Evolutionary conservation across 2,329 filamentous ascomycete genomes (phyloP).

Genomic region (Clarireedia hainanense): DNA sequence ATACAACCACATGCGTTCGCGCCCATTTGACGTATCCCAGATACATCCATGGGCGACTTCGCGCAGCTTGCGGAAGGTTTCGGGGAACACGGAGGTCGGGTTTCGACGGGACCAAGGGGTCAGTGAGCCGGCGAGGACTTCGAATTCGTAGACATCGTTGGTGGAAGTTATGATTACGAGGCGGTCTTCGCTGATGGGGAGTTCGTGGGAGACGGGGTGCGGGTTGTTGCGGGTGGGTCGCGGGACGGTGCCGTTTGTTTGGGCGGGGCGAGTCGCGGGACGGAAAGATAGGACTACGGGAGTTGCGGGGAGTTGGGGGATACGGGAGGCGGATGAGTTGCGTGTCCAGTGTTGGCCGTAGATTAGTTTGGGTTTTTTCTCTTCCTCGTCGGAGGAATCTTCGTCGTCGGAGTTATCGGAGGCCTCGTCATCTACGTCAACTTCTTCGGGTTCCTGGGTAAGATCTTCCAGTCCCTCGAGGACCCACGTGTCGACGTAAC

Average conservation of each 20-base stretch:
- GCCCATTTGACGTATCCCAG: slow-evolving; percentile 59
- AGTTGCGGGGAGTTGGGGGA: slow-evolving; percentile 59
- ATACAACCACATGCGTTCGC: slow-evolving; percentile 77
- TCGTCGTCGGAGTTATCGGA: slow-evolving; percentile 32
- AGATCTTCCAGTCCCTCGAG: slow-evolving; percentile 50
- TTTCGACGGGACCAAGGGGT: slow-evolving; percentile 84
- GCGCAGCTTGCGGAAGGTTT: slow-evolving; percentile 63
- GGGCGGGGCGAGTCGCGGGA: slow-evolving; percentile 30
- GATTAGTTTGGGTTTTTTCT: slow-evolving; percentile 38
- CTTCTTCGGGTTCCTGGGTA: slow-evolving; percentile 31
- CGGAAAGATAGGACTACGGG: slow-evolving; percentile 63
- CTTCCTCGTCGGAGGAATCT: slow-evolving; percentile 37
- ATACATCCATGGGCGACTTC: slow-evolving; percentile 77
- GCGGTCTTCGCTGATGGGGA: slow-evolving; percentile 44
- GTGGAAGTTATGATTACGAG: slow-evolving; percentile 55
- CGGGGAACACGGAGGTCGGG: slow-evolving; percentile 64
- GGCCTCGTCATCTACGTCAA: slow-evolving; percentile 30
- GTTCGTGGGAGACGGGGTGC: slow-evolving; percentile 36
- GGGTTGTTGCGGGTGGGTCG: slow-evolving; percentile 23
- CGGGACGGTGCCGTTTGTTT: slow-evolving; percentile 36
- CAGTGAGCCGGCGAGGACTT: slow-evolving; percentile 67
- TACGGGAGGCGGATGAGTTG: slow-evolving; percentile 61
- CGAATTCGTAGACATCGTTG: slow-evolving; percentile 68
- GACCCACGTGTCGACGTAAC: slow-evolving; percentile 82
- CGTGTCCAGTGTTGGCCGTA: slow-evolving; percentile 65